Percentiles rank a stretch among this genome's conserved stretches.
These are phyloP conservation scores for Lactifluus hygrophoroides DNA, from an alignment of 768 basidiomycete genomes.

Conservation along the genomic window DNA sequence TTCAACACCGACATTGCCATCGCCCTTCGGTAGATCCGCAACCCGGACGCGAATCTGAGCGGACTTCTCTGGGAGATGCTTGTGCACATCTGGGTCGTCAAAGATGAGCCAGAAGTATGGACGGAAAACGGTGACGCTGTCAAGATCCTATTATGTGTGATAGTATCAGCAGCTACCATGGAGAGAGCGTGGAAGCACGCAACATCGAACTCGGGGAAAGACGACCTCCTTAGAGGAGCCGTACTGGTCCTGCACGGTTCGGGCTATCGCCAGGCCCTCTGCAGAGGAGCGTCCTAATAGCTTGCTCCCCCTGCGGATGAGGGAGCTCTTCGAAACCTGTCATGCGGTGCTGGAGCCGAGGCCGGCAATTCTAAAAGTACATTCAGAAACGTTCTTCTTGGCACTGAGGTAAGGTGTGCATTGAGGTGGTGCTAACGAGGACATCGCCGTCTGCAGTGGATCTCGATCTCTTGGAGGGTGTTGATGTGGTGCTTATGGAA, in stretches of 20 bases:
- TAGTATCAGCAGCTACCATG: not conserved
- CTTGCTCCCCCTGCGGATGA: no score
- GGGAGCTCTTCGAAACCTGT: no score
- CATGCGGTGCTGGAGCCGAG: no score
- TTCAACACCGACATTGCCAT: constrained; percentile 16
- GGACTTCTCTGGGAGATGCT: not conserved
- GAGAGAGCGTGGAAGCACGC: not conserved
- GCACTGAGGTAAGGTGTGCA: no score
- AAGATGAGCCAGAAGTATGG: constrained; percentile 14
- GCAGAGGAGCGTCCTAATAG: constrained; percentile 6
- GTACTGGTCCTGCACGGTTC: constrained; percentile 13
- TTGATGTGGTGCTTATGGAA: no score
- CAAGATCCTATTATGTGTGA: not conserved
- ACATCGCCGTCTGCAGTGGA: no score
- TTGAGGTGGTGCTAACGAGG: no score
- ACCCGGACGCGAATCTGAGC: not conserved
- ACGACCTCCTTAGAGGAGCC: constrained; percentile 10
- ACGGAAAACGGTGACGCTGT: not conserved
- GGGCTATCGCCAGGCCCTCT: constrained; percentile 13
- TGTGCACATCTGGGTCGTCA: constrained; percentile 2
- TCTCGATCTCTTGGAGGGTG: no score
- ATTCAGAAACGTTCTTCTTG: no score
- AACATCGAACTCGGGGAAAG: constrained; percentile 15
- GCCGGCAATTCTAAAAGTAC: no score
- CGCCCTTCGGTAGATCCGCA: not conserved